These are phyloP conservation scores for Alternaria triticina DNA, from an alignment of 2,329 filamentous ascomycete genomes.

Conservation along the genomic window DNA sequence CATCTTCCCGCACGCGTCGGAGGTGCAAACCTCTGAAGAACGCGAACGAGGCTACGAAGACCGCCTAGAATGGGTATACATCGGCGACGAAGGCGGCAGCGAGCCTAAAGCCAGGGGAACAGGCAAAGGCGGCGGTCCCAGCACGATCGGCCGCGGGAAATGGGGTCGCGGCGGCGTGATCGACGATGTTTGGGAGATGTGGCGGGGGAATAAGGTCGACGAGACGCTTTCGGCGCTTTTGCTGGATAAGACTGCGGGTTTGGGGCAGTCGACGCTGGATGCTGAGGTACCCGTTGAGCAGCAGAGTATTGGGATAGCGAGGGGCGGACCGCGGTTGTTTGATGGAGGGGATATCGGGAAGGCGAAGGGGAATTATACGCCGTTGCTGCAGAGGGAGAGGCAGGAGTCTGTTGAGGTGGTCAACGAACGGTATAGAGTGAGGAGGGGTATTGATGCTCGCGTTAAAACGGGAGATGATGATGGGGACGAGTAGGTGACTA, in stretches of 20 bases:
- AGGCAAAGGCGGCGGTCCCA: conserved; percentile 18
- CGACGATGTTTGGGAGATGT: conserved; percentile 76
- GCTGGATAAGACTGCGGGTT: conserved; percentile 64
- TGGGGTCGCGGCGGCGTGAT: conserved; percentile 46
- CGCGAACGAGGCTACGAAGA: conserved; percentile 59
- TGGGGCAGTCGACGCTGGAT: conserved; percentile 43
- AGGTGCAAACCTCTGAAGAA: conserved; percentile 46
- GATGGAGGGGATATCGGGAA: conserved; percentile 62
- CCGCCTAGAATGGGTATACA: conserved; percentile 77
- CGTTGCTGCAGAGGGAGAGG: conserved; percentile 61
- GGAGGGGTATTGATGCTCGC: conserved; percentile 53
- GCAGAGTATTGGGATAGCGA: conserved; percentile 26
- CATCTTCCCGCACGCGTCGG: conserved; percentile 70
- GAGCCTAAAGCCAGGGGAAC: conserved; percentile 51
- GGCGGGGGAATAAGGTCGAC: conserved; percentile 87
- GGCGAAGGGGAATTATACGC: conserved; percentile 64
- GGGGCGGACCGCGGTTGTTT: conserved; percentile 60
- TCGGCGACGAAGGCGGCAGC: conserved; percentile 67
- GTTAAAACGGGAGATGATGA: conserved; percentile 29
- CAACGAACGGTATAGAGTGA: conserved; percentile 64
- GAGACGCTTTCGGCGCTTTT: conserved; percentile 81
- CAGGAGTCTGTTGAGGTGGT: conserved; percentile 67
- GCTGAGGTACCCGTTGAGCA: conserved; percentile 12
- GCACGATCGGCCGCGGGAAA: conserved; percentile 34
- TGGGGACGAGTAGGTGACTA: conserved; percentile 33